A percentile compares a stretch with the other conserved stretches of the same genome.
Conservation (phyloP, 164 flowering plant species). For the Umbellularia californica region DNA sequence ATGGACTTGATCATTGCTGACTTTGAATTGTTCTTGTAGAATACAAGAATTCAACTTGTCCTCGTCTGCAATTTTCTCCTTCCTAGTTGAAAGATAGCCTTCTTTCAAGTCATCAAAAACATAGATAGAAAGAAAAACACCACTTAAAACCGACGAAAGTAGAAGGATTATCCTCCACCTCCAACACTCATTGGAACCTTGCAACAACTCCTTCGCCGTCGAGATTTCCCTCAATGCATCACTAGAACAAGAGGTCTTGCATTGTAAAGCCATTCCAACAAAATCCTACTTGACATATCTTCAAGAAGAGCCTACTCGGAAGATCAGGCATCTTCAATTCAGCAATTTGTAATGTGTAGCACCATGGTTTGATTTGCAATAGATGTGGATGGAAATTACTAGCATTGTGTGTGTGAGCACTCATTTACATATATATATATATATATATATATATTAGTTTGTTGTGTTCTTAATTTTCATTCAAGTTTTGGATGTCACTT, state of each 20-base stretch:
- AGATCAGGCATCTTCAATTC: conserved; percentile 5
- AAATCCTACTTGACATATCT: conserved; percentile 43
- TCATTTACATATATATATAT: too few relatives aligned
- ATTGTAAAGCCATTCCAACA: conserved; percentile 52
- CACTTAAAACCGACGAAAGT: conserved; percentile 28
- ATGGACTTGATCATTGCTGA: conserved; percentile 45
- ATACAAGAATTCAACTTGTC: conserved; percentile 28
- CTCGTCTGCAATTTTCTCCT: conserved; percentile 15
- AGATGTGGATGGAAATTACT: too few relatives aligned
- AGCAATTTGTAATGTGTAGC: too few relatives aligned
- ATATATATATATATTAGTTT: too few relatives aligned
- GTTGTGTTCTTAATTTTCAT: too few relatives aligned
- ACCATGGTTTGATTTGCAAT: too few relatives aligned
- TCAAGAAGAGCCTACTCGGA: conserved; percentile 29
- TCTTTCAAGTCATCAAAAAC: conserved; percentile 20
- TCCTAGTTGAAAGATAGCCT: conserved; percentile 12
- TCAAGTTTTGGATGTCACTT: too few relatives aligned
- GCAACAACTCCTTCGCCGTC: too few relatives aligned
- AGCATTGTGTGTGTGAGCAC: too few relatives aligned
- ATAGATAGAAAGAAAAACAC: conserved; percentile 29
- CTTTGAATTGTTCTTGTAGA: conserved; percentile 42
- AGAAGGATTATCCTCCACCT: conserved; percentile 37
- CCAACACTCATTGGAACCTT: background rate
- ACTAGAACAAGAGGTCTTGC: conserved; percentile 33
- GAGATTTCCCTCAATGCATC: conserved; percentile 24